Base-by-base conservation (phyloP, 345 rosid species). In the Geranium rotundifolium region DNA sequence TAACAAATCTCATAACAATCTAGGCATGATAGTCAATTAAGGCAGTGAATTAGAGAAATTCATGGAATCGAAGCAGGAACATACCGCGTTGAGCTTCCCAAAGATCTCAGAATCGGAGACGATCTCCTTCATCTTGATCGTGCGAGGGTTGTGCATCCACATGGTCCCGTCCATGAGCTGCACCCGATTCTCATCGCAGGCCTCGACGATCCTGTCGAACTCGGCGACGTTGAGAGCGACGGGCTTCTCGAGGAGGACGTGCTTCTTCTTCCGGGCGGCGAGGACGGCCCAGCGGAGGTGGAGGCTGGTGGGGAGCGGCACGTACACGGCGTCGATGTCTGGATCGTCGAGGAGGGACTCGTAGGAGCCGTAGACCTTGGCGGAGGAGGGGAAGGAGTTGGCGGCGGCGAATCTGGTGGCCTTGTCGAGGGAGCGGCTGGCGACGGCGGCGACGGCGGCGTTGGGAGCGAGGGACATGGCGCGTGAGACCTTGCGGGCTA, bases 81-180 rank as follows among this genome's bases (percentile, higher is more conserved):
- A 54, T 68, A 91, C 96, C 68, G 73, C 27, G 76, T 52, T 79
- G 57, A 85, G 82, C 56, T 73, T 73, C 6, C 98, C 96, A 62
- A 87, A 91, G 15, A 67, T 73, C 19, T 68, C 75, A 55, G 69
- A 61, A 69, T 89, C 85, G 19, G 49, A 18, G 7, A 91, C 5
- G 60, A 84, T 85, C 17, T 81, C 77, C 29, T 52, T 69, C 84
- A 89, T 82, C 73, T 70, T 62, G 1, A 65, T 65, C 6, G 88
- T 82, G 64, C 96, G 70, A 17, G 92, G 93, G 66, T 87, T 63
- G 31, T 91, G 95, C 73, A 91, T 67, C 98, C 95, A 87, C 93
- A 84, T 85, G 57, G 95, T 84, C 5, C 95, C 96, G 59, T 91
- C 96, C 96, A 89, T 85, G 61, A 89, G 57, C 83, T 88, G 96